Conservation (phyloP, 257 asterid species). For the Nicotiana attenuata region DNA sequence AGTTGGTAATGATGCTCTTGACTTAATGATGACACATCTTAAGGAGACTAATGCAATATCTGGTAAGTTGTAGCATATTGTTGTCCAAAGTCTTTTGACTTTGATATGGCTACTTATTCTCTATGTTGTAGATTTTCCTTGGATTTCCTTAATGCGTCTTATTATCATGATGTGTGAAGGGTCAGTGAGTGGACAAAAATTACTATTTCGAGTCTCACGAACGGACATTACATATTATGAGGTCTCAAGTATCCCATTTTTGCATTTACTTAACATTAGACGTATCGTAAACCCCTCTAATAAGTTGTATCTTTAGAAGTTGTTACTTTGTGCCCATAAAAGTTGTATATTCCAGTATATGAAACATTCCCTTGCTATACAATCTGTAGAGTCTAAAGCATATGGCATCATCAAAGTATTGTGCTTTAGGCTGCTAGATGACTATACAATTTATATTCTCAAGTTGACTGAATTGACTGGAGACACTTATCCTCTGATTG, state of each 20-base stretch:
- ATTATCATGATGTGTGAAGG: background rate
- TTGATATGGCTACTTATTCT: background rate
- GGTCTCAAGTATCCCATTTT: background rate
- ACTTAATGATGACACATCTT: conserved; percentile 21
- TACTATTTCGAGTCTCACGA: background rate
- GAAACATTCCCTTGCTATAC: background rate
- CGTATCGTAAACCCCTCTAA: background rate
- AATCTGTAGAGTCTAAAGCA: background rate
- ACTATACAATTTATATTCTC: background rate
- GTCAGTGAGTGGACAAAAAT: background rate
- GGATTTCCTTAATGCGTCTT: background rate
- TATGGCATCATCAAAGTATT: background rate
- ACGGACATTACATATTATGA: background rate
- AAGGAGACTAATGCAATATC: conserved; percentile 12
- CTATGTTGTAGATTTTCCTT: background rate
- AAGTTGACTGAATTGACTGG: background rate
- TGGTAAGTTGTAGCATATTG: conserved; percentile 14
- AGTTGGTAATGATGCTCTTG: conserved; percentile 24
- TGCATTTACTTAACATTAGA: background rate
- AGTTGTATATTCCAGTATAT: background rate
- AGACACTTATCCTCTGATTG: background rate
- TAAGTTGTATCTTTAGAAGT: background rate
- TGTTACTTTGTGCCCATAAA: background rate
- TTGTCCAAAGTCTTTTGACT: background rate
- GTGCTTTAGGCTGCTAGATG: background rate